A percentile compares a stretch with the other conserved stretches of the same genome.
Evolutionary conservation across 768 basidiomycete genomes (phyloP).

Genomic region (Rhizopogon vinicolor): DNA sequence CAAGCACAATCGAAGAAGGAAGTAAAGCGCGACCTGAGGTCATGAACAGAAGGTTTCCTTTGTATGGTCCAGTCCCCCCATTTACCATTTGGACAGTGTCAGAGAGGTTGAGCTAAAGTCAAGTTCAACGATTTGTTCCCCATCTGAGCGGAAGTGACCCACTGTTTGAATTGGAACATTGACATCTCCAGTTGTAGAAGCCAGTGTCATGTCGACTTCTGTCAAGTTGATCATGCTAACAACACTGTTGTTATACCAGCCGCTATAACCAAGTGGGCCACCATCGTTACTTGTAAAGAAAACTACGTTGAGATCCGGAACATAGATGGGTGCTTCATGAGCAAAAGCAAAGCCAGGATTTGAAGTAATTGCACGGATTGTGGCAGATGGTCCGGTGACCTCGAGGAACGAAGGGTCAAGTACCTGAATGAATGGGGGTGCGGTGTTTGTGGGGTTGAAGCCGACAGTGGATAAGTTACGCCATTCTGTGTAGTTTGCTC

Average conservation of each 20-base stretch:
- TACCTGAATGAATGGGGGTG: slow-evolving; percentile 57
- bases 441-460: slow-evolving; percentile 58
- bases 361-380: slow-evolving; percentile 54
- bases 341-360: slow-evolving; percentile 65
- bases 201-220: slow-evolving; percentile 45
- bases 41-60: slow-evolving; percentile 52
- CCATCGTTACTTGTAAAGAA: slow-evolving; percentile 73
- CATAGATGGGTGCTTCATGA: slow-evolving; percentile 75
- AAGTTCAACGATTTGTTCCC: background rate
- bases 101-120: slow-evolving; percentile 48
- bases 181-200: slow-evolving; percentile 29
- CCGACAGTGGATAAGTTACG: slow-evolving; percentile 33
- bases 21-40: slow-evolving; percentile 61
- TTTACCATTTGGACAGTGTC: slow-evolving; percentile 66
- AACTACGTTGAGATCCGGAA: slow-evolving; percentile 62
- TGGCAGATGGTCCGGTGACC: slow-evolving; percentile 54
- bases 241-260: slow-evolving; percentile 58
- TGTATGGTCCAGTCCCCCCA: slow-evolving; percentile 61
- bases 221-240: slow-evolving; percentile 59
- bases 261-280: slow-evolving; percentile 57
- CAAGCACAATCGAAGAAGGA: slow-evolving; percentile 59
- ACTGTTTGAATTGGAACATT: slow-evolving; percentile 47
- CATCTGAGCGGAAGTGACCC: slow-evolving; percentile 4
- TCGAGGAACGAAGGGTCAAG: slow-evolving; percentile 51
- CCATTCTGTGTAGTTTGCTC: slow-evolving; percentile 35